Conservation (phyloP, 1,284 basidiomycete genomes). For the Ganoderma resinaceum region DNA sequence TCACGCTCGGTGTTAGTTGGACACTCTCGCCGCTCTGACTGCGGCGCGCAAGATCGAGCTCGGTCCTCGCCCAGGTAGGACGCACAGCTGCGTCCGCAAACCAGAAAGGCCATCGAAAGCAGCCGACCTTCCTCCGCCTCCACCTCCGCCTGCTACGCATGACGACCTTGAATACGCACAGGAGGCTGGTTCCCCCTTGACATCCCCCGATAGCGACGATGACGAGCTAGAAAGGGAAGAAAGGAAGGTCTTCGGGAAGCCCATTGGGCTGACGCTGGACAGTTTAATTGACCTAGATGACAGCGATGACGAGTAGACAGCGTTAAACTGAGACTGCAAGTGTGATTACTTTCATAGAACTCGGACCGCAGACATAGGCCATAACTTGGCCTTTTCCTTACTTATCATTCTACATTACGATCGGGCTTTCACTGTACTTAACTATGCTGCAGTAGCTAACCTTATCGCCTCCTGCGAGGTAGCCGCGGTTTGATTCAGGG, state of each 20-base stretch:
- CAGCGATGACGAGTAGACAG: constrained; percentile 34
- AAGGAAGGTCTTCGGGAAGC: constrained; percentile 29
- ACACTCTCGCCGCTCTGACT: constrained; percentile 55
- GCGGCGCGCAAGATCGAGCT: constrained; percentile 57
- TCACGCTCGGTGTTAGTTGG: constrained; percentile 48
- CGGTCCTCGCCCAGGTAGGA: constrained; percentile 60
- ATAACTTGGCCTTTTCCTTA: neutral
- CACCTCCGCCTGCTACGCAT: constrained; percentile 9
- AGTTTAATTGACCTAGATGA: constrained; percentile 39
- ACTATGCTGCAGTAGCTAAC: too few species aligned
- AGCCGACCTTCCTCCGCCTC: neutral
- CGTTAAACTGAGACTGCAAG: neutral
- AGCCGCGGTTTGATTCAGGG: too few species aligned
- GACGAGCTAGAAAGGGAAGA: constrained; percentile 34
- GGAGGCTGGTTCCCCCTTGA: constrained; percentile 22
- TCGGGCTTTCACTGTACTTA: too few species aligned
- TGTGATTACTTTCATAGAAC: neutral
- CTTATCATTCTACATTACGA: neutral
- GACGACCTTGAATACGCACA: constrained; percentile 24
- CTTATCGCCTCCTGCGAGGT: too few species aligned
- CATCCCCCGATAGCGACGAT: constrained; percentile 30
- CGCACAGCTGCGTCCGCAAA: constrained; percentile 35
- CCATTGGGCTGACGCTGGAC: constrained; percentile 16
- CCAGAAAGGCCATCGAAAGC: constrained; percentile 20
- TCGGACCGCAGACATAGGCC: neutral